phyloP scores from a whole-genome alignment of 768 basidiomycete species.

The Hebeloma cylindrosporum region DNA sequence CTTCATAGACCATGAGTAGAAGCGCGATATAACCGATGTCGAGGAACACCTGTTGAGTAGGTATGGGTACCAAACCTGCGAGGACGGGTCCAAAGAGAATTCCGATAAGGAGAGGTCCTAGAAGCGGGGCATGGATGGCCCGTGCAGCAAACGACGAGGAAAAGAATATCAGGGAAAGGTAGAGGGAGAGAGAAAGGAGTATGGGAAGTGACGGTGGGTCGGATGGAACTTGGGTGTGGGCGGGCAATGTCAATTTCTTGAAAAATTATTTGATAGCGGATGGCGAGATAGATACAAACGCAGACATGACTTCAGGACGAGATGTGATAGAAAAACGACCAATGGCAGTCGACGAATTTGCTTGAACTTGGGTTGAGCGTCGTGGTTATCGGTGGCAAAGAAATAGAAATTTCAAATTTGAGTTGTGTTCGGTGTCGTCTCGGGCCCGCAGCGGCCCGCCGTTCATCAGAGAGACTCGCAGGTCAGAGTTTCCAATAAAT shows the following conservation, averaged over 20 bases:
- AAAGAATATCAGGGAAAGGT: constrained; percentile 53
- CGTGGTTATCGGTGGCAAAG: no score
- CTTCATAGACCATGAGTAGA: constrained; percentile 57
- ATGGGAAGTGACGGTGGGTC: constrained; percentile 29
- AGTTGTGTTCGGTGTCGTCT: no score
- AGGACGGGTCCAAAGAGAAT: constrained; percentile 52
- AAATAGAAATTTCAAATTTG: no score
- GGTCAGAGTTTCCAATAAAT: no score
- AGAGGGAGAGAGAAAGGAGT: constrained; percentile 51
- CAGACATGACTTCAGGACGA: no score
- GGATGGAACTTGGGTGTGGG: constrained; percentile 23
- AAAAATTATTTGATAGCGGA: no score
- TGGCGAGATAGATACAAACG: no score
- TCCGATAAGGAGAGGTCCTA: constrained; percentile 15
- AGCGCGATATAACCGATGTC: constrained; percentile 43
- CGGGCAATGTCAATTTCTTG: constrained; percentile 1
- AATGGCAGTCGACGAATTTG: no score
- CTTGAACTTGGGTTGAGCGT: no score
- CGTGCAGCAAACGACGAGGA: constrained; percentile 41
- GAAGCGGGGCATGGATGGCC: constrained; percentile 36
- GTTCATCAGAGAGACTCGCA: no score
- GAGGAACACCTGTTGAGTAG: constrained; percentile 45
- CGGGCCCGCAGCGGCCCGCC: no score
- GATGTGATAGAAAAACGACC: no score
- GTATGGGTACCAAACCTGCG: constrained; percentile 44